phyloP scores from a whole-genome alignment of 805 yeast species.

The Candida corydali region DNA sequence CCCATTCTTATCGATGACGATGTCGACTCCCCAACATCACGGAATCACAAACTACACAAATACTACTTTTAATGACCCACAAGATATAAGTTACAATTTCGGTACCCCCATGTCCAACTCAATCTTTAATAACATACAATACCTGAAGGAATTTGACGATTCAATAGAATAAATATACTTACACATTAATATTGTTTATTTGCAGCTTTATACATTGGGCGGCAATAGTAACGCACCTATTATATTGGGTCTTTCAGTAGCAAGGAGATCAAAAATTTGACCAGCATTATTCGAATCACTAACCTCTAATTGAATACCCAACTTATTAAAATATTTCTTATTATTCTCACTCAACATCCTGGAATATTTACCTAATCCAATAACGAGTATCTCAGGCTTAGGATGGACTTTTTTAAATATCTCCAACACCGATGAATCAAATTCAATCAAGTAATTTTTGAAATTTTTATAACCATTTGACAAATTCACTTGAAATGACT shows the following conservation, averaged over 20 bases:
- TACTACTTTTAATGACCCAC: background rate
- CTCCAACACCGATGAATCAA: slow-evolving; percentile 39
- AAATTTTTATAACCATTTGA: slow-evolving; percentile 31
- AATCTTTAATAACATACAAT: background rate
- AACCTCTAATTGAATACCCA: slow-evolving; percentile 70
- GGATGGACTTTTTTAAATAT: slow-evolving; percentile 60
- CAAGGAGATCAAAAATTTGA: slow-evolving; percentile 65
- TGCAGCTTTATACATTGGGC: slow-evolving; percentile 46
- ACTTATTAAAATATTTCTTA: slow-evolving; percentile 40
- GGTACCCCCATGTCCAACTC: background rate
- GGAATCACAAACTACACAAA: slow-evolving; percentile 20
- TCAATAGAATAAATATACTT: slow-evolving; percentile 2
- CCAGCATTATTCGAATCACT: slow-evolving; percentile 65
- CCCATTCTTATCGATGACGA: slow-evolving; percentile 26
- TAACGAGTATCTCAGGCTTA: slow-evolving; percentile 68
- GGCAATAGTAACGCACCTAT: slow-evolving; percentile 75
- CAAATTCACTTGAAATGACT: slow-evolving; percentile 58
- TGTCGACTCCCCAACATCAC: slow-evolving; percentile 43
- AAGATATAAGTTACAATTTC: background rate
- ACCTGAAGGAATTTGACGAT: slow-evolving; percentile 4
- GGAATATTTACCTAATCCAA: slow-evolving; percentile 66
- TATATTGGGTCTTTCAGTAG: slow-evolving; percentile 72
- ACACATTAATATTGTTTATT: background rate
- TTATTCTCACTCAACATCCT: slow-evolving; percentile 61
- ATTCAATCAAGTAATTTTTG: slow-evolving; percentile 47